A percentile compares a stretch with the other conserved stretches of the same genome.
Evolutionary conservation across 345 rosid genomes (phyloP).

Genomic region (Firmiana major): DNA sequence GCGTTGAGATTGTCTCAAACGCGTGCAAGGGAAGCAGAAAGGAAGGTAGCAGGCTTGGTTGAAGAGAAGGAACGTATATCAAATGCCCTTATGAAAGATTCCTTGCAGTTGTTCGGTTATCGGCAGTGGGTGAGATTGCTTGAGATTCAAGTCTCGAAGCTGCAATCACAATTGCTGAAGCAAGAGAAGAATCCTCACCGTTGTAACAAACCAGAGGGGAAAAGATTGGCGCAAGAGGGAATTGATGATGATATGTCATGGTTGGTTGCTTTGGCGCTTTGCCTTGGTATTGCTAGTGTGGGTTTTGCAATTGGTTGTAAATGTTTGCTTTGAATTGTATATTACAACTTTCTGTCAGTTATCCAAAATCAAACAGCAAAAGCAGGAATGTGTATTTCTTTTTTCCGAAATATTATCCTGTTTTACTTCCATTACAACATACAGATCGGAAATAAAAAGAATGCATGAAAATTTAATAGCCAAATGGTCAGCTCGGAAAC

Average conservation of each 20-base stretch:
- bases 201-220: not conserved
- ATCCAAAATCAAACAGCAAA: not conserved
- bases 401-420: no score
- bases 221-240: not conserved
- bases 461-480: no score
- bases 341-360: not conserved
- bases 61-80: conserved; percentile 39
- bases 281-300: conserved; percentile 46
- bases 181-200: not conserved
- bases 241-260: conserved; percentile 21
- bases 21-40: conserved; percentile 66
- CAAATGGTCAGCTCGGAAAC: no score
- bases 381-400: not conserved
- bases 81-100: conserved; percentile 35
- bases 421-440: not conserved
- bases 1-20: conserved; percentile 64
- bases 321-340: conserved; percentile 16
- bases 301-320: conserved; percentile 36
- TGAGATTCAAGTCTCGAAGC: conserved; percentile 37
- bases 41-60: conserved; percentile 32
- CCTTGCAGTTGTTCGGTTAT: conserved; percentile 39
- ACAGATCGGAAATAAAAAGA: not conserved
- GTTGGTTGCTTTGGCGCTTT: conserved; percentile 38
- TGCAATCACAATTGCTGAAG: conserved; percentile 18
- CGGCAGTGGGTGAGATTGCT: conserved; percentile 50